Base-by-base conservation (phyloP, 129 eudicot species). In the Tagetes erecta region DNA sequence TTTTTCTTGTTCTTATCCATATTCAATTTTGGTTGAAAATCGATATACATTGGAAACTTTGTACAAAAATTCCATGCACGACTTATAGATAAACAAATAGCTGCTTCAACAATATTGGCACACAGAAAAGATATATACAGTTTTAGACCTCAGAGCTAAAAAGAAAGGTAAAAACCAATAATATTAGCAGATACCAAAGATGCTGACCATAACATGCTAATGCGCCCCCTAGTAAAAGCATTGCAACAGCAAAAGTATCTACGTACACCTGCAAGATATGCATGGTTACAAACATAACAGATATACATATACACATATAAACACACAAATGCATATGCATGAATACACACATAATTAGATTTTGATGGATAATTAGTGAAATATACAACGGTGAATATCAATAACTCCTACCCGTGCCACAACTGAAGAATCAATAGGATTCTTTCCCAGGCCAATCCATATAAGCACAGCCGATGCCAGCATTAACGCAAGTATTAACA, bases 171-270 rank as follows among this genome's bases (percentile, higher is more conserved):
- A 52, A 51, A 72, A 72, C 5, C 14, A 64, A 65, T 14, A 65
- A 72, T 36, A 72, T 64, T 46, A 72, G 67, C 68, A 79, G 74
- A 68, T 72, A 74, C 69, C 65, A 59, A 56, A 80, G 79, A 51
- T 70, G 72, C 92, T 89, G 74, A 92, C 98, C 98, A 53, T 92
- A 92, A 82, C 88, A 83, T 65, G 96, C 95, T 83, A 89, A 82
- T 67, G 96, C 96, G 70, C 85, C 90, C 78, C 96, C 96, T 44
- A 92, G 76, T 52, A 87, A 72, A 75, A 92, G 88, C 75, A 84
- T 80, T 63, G 81, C 83, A 67, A 87, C 47, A 35, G 96, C 84
- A 71, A 89, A 85, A 44, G 84, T 47, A 85, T 92, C 95, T 67
- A 87, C 91, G 81, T 92, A 92, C 64, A 89, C 95, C 98, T 92